Percentiles rank a stretch among this genome's conserved stretches.
Conservation (phyloP, 1,284 basidiomycete species). For the Coriolopsis trogii region DNA sequence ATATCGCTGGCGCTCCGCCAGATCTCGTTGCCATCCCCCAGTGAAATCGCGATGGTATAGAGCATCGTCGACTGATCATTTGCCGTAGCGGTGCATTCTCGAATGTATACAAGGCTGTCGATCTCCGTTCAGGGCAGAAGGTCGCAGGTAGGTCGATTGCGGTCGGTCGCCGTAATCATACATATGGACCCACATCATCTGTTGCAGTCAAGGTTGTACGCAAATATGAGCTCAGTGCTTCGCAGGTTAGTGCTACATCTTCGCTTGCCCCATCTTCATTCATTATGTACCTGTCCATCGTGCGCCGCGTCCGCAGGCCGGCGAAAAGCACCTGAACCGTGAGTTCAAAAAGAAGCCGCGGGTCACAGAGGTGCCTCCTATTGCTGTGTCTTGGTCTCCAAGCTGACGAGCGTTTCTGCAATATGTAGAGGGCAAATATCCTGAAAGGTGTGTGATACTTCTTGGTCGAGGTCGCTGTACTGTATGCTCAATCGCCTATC, state of each 20-base stretch:
- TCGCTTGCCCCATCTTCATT: conserved; percentile 35
- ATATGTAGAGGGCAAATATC: conserved; percentile 89
- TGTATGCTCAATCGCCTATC: no score
- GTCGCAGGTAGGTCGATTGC: conserved; percentile 72
- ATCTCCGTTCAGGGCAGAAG: conserved; percentile 76
- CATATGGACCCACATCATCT: conserved; percentile 13
- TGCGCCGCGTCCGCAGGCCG: conserved; percentile 57
- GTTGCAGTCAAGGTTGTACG: conserved; percentile 91
- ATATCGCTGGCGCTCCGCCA: no score
- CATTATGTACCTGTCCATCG: conserved; percentile 28
- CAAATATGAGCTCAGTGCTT: conserved; percentile 93
- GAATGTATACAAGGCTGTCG: conserved; percentile 94
- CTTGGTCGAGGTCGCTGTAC: neutral
- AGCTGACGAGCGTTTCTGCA: conserved; percentile 28
- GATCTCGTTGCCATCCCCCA: no score
- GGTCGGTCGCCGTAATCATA: conserved; percentile 4
- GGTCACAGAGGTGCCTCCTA: conserved; percentile 86
- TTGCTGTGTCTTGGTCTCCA: conserved; percentile 25
- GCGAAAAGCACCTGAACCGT: conserved; percentile 89
- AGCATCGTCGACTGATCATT: conserved; percentile 2
- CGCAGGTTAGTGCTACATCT: conserved; percentile 77
- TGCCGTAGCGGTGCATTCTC: conserved; percentile 89
- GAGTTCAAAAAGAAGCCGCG: conserved; percentile 96
- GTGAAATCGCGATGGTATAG: neutral
- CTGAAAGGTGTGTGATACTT: conserved; percentile 73